phyloP scores from a whole-genome alignment of 306 rosid genomes.

The Casuarina equisetifolia region DNA sequence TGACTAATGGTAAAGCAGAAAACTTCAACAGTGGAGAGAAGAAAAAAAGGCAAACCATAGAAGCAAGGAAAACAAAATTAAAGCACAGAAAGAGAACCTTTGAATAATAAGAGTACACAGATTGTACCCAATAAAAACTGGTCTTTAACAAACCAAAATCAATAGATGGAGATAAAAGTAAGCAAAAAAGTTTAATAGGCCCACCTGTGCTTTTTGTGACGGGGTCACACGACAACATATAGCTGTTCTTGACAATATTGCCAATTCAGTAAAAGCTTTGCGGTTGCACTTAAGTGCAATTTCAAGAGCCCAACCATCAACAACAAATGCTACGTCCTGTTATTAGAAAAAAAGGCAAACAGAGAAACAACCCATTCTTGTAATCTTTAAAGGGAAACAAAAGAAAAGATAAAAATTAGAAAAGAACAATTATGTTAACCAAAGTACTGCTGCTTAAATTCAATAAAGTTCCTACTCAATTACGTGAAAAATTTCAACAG shows the following conservation, averaged over 20 bases:
- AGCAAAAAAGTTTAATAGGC: slow-evolving; percentile 2
- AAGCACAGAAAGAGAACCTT: not conserved
- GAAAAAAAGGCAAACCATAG: not conserved
- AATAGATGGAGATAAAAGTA: not conserved
- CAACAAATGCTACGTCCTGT: slow-evolving; percentile 92
- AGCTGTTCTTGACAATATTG: slow-evolving; percentile 96
- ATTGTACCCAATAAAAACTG: slow-evolving; percentile 14
- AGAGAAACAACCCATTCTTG: slow-evolving; percentile 10
- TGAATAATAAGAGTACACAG: slow-evolving; percentile 19
- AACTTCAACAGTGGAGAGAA: slow-evolving; percentile 20
- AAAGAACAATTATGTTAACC: not conserved
- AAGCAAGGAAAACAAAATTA: slow-evolving; percentile 9
- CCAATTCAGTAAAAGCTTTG: slow-evolving; percentile 89
- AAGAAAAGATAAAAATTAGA: not conserved
- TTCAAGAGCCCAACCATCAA: slow-evolving; percentile 99
- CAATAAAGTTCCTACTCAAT: not conserved
- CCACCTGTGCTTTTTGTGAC: slow-evolving; percentile 98
- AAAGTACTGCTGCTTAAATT: not conserved
- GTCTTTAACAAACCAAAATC: not conserved
- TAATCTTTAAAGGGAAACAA: not conserved
- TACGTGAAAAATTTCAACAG: not conserved
- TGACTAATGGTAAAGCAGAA: not conserved
- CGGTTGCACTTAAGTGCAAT: slow-evolving; percentile 83
- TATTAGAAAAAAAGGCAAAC: slow-evolving; percentile 7
- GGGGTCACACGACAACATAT: slow-evolving; percentile 99